Base-by-base conservation (phyloP, 257 asterid species). In the Osmanthus fragrans region DNA sequence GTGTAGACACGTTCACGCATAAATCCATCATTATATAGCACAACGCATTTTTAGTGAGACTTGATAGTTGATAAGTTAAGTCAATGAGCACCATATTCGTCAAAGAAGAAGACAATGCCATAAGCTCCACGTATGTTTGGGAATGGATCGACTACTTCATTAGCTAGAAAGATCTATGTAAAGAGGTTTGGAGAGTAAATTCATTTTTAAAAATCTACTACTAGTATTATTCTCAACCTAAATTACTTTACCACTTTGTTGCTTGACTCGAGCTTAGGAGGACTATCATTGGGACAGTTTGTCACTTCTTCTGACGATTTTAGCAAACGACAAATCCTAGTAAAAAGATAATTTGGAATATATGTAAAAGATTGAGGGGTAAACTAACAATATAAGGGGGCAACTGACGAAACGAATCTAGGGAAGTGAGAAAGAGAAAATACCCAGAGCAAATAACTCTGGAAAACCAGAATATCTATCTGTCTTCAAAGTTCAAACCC, bases 351-450 rank as follows among this genome's bases (percentile, higher is more conserved):
- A 67, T 68, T 34, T 60, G 76, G 77, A 69, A 79, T 49, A 21
- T 8, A 56, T 21, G 29, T 56, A 21, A 2, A 56, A n/a, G 6
- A 6, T 56, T 56, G 80, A 76, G 21, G 49, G 49, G 49, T 12
- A 42, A 40, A 40, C 2, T 56, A 78, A 16, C 73, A 63, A 66
- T 67, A 69, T 3, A 45, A 69, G 54, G 8, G 21, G 68, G 21
- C 54, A 23, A 76, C 70, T 82, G 88, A 78, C 87, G 80, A 36
- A 80, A 76, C 72, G 88, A 87, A 82, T 82, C 83, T 87, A 73
- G 90, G 88, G 87, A 85, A 84, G 88, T 67, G 88, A 77, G 84
- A 87, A 82, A 87, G 88, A 74, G 81, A 76, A 56, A 83, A 76
- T 78, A 79, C 80, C 84, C 80, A 85, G 84, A 85, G 87, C 79